Evolutionary conservation across 345 rosid species (phyloP).

Genomic region (Citrus maxima): DNA sequence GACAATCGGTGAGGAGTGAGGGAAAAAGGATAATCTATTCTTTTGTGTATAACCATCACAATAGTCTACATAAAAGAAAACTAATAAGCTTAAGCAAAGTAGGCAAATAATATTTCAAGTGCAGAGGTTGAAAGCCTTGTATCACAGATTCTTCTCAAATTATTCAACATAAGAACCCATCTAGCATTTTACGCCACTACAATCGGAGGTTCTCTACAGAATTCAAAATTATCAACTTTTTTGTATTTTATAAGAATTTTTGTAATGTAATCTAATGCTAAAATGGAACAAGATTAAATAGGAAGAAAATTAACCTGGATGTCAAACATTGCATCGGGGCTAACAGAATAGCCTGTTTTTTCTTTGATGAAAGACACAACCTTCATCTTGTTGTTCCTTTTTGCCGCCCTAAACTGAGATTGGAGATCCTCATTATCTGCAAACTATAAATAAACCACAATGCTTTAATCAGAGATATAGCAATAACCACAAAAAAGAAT

Average conservation of each 20-base stretch:
- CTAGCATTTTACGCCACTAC: neutral
- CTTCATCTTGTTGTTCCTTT: conserved; percentile 69
- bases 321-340: conserved; percentile 83
- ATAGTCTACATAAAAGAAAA: neutral
- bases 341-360: conserved; percentile 68
- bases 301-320: conserved; percentile 54
- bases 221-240: neutral
- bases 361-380: conserved; percentile 62
- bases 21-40: neutral
- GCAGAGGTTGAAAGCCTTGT: neutral
- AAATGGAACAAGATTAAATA: conserved; percentile 8
- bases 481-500: neutral
- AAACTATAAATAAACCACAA: conserved; percentile 40
- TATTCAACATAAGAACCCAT: neutral
- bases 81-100: neutral
- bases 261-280: neutral
- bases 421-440: conserved; percentile 74
- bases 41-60: neutral
- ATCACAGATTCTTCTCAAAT: neutral
- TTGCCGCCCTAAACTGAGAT: conserved; percentile 59
- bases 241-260: neutral
- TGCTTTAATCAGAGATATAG: conserved; percentile 14
- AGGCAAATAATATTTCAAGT: neutral
- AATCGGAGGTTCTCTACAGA: neutral
- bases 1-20: neutral